These are phyloP conservation scores for Gynochthodes officinalis DNA, from an alignment of 257 asterid species.

Conservation along the genomic window DNA sequence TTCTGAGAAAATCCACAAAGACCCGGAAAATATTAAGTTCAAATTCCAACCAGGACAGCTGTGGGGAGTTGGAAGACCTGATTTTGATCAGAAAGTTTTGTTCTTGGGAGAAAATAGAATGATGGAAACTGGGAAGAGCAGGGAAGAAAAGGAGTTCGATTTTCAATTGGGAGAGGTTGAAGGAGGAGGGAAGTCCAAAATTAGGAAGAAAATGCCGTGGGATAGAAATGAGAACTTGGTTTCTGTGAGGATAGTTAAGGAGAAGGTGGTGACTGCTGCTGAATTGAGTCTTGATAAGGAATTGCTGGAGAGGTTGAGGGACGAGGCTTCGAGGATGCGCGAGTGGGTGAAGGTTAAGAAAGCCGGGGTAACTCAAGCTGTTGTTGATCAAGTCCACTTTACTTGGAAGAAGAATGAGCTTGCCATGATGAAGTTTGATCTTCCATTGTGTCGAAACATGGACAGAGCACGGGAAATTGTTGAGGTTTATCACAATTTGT, in stretches of 20 bases:
- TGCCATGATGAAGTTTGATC: constrained; percentile 81
- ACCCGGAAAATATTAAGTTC: constrained; percentile 31
- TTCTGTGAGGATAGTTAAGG: constrained; percentile 40
- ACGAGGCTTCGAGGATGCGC: constrained; percentile 57
- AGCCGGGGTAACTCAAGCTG: constrained; percentile 81
- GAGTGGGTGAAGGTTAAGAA: constrained; percentile 92
- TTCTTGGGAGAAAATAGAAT: constrained; percentile 18
- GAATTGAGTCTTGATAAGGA: constrained; percentile 54
- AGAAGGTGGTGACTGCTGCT: constrained; percentile 43
- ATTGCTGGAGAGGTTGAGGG: constrained; percentile 66
- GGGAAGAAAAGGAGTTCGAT: constrained; percentile 32
- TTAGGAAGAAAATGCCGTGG: constrained; percentile 63
- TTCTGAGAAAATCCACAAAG: constrained; percentile 30
- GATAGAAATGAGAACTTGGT: constrained; percentile 49
- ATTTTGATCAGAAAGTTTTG: constrained; percentile 20
- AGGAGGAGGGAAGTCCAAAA: constrained; percentile 34
- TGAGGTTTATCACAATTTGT: constrained; percentile 49
- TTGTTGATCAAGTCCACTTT: constrained; percentile 55
- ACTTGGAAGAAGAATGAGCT: constrained; percentile 75
- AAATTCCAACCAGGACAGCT: constrained; percentile 55
- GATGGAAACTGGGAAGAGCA: constrained; percentile 17
- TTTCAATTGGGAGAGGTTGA: constrained; percentile 29
- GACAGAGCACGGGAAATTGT: constrained; percentile 76
- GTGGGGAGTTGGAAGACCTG: constrained; percentile 37
- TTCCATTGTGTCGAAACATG: constrained; percentile 82